A percentile compares a stretch with the other conserved stretches of the same genome.
Conservation (phyloP, 148 eudicot species). For the Spergularia marina region DNA sequence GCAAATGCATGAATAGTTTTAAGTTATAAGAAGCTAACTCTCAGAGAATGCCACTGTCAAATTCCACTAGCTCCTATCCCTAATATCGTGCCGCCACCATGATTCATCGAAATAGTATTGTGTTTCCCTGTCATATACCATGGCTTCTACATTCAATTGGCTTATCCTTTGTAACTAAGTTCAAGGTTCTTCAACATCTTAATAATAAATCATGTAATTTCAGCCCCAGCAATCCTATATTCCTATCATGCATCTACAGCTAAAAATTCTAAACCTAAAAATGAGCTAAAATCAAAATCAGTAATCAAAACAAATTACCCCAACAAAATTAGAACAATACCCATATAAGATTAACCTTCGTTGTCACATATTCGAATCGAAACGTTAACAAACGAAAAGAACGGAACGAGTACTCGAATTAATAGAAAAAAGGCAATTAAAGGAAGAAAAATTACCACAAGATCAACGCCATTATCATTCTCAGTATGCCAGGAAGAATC, state of each 20-base stretch:
- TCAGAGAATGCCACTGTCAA: too few relatives aligned
- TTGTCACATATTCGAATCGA: too few relatives aligned
- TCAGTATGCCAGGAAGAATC: constrained; percentile 52
- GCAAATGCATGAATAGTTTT: too few relatives aligned
- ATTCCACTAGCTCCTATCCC: too few relatives aligned
- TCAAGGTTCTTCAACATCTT: neutral
- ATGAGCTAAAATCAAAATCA: neutral
- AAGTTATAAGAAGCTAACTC: too few relatives aligned
- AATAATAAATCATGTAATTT: neutral
- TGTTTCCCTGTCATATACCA: neutral
- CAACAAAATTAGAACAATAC: neutral
- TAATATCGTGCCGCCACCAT: too few relatives aligned
- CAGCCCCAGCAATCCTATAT: neutral
- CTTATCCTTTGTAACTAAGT: neutral
- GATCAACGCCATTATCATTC: constrained; percentile 60
- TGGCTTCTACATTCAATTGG: neutral
- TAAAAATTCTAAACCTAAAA: neutral
- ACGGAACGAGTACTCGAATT: too few relatives aligned
- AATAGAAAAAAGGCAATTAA: neutral
- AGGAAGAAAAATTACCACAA: constrained; percentile 39
- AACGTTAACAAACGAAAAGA: too few relatives aligned
- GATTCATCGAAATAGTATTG: too few relatives aligned
- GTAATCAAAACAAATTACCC: neutral
- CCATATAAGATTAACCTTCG: neutral
- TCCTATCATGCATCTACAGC: neutral